These are phyloP conservation scores for Coemansia sp. DNA, from an alignment of 192 early-diverging fungal species.

Conservation along the genomic window DNA sequence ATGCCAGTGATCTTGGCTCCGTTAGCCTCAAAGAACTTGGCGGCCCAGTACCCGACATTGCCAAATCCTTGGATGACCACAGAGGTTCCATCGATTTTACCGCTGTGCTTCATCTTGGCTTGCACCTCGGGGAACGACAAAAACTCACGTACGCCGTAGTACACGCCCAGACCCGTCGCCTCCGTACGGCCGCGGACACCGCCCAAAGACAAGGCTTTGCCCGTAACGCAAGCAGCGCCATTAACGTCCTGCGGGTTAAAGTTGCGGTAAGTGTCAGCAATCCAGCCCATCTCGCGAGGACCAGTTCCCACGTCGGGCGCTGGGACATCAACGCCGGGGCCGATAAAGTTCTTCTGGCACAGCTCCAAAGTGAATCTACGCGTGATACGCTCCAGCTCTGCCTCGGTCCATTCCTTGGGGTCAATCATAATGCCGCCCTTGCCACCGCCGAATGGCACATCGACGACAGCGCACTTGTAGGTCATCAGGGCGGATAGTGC, in stretches of 20 bases:
- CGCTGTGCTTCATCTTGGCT: slow-evolving; percentile 63
- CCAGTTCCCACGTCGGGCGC: slow-evolving; percentile 85
- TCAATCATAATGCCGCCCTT: slow-evolving; percentile 86
- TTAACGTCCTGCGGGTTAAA: slow-evolving; percentile 81
- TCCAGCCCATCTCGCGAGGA: slow-evolving; percentile 85
- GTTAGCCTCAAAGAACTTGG: slow-evolving; percentile 80
- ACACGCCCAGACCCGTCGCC: slow-evolving; percentile 82
- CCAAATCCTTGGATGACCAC: slow-evolving; percentile 86
- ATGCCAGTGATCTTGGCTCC: slow-evolving; percentile 79
- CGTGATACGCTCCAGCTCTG: slow-evolving; percentile 79
- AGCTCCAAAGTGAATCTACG: slow-evolving; percentile 81
- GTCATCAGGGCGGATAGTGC: slow-evolving; percentile 85
- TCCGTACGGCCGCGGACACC: slow-evolving; percentile 84
- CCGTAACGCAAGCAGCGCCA: slow-evolving; percentile 81
- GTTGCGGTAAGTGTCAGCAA: slow-evolving; percentile 84
- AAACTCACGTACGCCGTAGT: slow-evolving; percentile 82
- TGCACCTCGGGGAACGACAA: slow-evolving; percentile 79
- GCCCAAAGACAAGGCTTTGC: slow-evolving; percentile 77
- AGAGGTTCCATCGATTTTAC: slow-evolving; percentile 60
- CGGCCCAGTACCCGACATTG: slow-evolving; percentile 84
- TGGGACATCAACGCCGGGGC: slow-evolving; percentile 80
- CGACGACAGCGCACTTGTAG: slow-evolving; percentile 84
- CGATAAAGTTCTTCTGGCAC: slow-evolving; percentile 87
- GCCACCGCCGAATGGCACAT: slow-evolving; percentile 80
- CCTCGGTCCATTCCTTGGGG: slow-evolving; percentile 73